Evolutionary conservation across 2,329 filamentous ascomycete species (phyloP), one percentile per base, ranked within the genome.

Genomic region (Phyllosticta capitalensis): DNA sequence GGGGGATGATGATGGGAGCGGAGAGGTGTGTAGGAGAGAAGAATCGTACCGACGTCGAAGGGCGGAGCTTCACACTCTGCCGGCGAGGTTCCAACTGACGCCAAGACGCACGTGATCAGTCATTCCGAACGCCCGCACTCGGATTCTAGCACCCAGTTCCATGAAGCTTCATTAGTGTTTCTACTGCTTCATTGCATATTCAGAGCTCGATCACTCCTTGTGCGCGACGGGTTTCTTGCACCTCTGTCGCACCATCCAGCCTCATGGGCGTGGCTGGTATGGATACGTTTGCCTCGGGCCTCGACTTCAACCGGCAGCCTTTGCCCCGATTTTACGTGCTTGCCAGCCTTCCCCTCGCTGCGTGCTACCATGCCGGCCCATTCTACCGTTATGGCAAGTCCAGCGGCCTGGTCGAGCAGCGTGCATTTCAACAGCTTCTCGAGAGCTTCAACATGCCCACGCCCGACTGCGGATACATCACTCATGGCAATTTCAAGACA

Each of bases 1-100:
- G 66, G 69, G 65, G 64, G 65, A 68, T 66, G 67, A 67, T 67
- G 67, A 65, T 66, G 68, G 64, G 66, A 68, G 63, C 68, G 63
- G 71, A 67, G 68, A 66, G 64, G 54, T 60, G 58, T 49, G 56
- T 60, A 54, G 54, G 58, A 54, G 71, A 66, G 62, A 64, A 56
- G 54, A 54, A 56, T 45, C 38, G 38, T 45, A n/a, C 38, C 17
- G 38, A 45, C 38, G 17, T 45, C 38, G 38, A 45, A 45, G 38
- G 38, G 38, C 38, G 38, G 38, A 45, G 38, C 38, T 45, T 45
- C 14, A n/a, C 14, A 45, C 38, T 45, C 38, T 45, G 38, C 33
- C 9, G 12, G 33, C 24, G 24, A 26, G 24, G 3, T 26, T 5
- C 38, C 14, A 7, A n/a, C n/a, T 38, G 28, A 30, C 33, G 38